A percentile compares a stretch with the other conserved stretches of the same genome.
These are phyloP conservation scores for Colletotrichum orchidophilum DNA, from an alignment of 2,329 filamentous ascomycete genomes.

Conservation along the genomic window DNA sequence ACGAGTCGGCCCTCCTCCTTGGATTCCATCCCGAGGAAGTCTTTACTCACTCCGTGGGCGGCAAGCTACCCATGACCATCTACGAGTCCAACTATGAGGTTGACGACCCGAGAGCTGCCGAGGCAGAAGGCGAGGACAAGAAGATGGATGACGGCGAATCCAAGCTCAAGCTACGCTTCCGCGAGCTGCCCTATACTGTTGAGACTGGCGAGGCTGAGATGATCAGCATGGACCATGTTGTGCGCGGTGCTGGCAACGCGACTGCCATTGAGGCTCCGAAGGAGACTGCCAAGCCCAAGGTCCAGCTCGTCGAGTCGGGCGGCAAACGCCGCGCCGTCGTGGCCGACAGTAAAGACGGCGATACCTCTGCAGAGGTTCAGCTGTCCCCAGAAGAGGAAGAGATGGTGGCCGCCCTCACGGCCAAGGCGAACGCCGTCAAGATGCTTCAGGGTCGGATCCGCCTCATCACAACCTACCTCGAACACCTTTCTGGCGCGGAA, in stretches of 20 bases:
- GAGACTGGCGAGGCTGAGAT: conserved; percentile 97
- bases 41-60: conserved; percentile 67
- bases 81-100: conserved; percentile 87
- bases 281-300: conserved; percentile 50
- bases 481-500: conserved; percentile 62
- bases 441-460: conserved; percentile 85
- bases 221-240: conserved; percentile 96
- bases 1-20: conserved; percentile 88
- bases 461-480: conserved; percentile 80
- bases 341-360: conserved; percentile 39
- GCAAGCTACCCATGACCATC: conserved; percentile 87
- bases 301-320: conserved; percentile 56
- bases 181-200: conserved; percentile 84
- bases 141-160: conserved; percentile 75
- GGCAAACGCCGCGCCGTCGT: conserved; percentile 54
- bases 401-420: conserved; percentile 74
- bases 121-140: conserved; percentile 69
- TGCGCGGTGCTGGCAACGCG: conserved; percentile 84
- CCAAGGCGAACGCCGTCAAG: conserved; percentile 91
- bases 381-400: conserved; percentile 70
- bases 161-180: conserved; percentile 74
- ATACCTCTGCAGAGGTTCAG: conserved; percentile 41
- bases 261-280: conserved; percentile 61
- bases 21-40: conserved; percentile 80
- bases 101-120: conserved; percentile 58